Percentiles rank a stretch among this genome's conserved stretches.
These are phyloP conservation scores for Solanum ossicruentum DNA, from an alignment of 257 asterid genomes.

Conservation along the genomic window DNA sequence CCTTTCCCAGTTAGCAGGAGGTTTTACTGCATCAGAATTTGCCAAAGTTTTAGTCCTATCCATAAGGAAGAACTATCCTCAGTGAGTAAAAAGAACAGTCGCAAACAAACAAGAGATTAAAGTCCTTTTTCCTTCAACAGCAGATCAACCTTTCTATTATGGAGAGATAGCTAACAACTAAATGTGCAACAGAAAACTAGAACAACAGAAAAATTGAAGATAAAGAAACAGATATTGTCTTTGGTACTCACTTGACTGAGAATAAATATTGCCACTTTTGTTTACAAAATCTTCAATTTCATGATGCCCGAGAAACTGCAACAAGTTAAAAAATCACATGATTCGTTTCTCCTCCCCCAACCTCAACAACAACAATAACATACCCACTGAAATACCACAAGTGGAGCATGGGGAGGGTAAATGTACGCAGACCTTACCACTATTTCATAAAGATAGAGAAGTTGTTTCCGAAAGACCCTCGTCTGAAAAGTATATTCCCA, in stretches of 20 bases:
- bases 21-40: slow-evolving; percentile 21
- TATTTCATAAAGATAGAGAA: too few relatives aligned
- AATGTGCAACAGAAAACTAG: background rate
- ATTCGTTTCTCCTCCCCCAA: background rate
- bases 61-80: background rate
- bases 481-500: too few relatives aligned
- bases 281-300: background rate
- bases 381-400: too few relatives aligned
- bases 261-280: background rate
- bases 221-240: background rate
- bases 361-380: background rate
- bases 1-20: slow-evolving; percentile 72
- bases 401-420: too few relatives aligned
- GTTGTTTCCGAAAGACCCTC: too few relatives aligned
- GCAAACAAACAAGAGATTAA: background rate
- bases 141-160: background rate
- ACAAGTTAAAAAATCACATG: background rate
- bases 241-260: background rate
- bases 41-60: background rate
- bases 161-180: background rate
- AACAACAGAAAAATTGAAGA: background rate
- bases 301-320: background rate
- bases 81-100: background rate
- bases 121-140: background rate
- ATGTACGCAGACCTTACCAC: too few relatives aligned